Evolutionary conservation across 768 basidiomycete genomes (phyloP), one percentile per base, ranked within the genome.

Genomic region (Sistotremastrum niveocremeum): DNA sequence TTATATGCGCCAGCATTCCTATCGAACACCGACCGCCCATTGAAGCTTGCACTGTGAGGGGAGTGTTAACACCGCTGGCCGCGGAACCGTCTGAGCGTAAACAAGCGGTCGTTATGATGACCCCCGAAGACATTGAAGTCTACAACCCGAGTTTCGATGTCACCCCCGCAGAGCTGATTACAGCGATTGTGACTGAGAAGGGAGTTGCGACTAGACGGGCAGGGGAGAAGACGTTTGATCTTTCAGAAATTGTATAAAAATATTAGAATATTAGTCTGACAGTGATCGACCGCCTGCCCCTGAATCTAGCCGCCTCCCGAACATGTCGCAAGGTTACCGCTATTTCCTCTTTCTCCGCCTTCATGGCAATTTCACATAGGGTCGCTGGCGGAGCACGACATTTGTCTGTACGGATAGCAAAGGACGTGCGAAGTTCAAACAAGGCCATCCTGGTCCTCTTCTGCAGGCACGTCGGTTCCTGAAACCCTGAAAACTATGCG

Each of bases 101-200:
- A 52, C 82, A 88, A 54, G 80, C 79, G 0, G 77, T 82, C 39
- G 84, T 93, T 8, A 77, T 89, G 73, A 77, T 91, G 50, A 90
- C 90, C 0, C 89, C 91, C 0, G 59, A 65, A 20, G 71, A 68
- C 9, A 58, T 81, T 31, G 69, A 74, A 39, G 66, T 88, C 37
- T 94, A 91, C 61, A 98, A 95, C 61, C 91, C 94, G 1, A 88
- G 86, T 51, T 98, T 97, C 62, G 94, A 98, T 58, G 90, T 98
- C 10, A 97, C 94, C 0, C 91, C 93, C 1, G 88, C 91, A 2
- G 82, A 85, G 49, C 67, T 97, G 38, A 95, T 98, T 51, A 85
- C 81, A n/a, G 87, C 85, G 32, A 84, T 98, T 43, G 90, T 93
- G 8, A 97, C 91, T 2, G 94, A 98, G 66, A 89, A 84, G 54